Percentiles rank a stretch among this genome's conserved stretches.
phyloP scores from a whole-genome alignment of 768 basidiomycete species.

The Hygrophorus pudorinus region DNA sequence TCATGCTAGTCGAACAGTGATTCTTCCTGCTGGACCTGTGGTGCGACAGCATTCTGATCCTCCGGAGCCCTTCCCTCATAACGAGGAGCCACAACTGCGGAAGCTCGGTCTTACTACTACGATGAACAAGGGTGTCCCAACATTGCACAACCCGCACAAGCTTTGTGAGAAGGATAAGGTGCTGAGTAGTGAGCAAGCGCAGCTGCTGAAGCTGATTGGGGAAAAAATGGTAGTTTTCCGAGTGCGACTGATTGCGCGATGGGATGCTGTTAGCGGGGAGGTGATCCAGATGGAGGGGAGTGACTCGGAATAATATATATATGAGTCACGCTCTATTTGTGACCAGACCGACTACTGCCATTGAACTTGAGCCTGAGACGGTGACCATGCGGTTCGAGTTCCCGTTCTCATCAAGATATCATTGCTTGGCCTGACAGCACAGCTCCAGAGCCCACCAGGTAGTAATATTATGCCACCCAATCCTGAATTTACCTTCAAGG shows the following conservation, averaged over 20 bases:
- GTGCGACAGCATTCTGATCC: slow-evolving; percentile 73
- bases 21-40: slow-evolving; percentile 76
- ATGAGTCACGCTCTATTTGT: no score
- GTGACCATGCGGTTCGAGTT: slow-evolving; percentile 45
- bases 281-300: slow-evolving; percentile 50
- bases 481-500: slow-evolving; percentile 46
- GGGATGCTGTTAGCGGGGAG: slow-evolving; percentile 60
- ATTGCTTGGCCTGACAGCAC: slow-evolving; percentile 45
- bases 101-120: slow-evolving; percentile 82
- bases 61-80: slow-evolving; percentile 88
- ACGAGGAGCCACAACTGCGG: slow-evolving; percentile 93
- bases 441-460: slow-evolving; percentile 28
- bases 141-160: slow-evolving; percentile 66
- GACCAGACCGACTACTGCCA: no score
- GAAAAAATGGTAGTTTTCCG: slow-evolving; percentile 82
- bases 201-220: slow-evolving; percentile 85
- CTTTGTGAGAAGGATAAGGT: slow-evolving; percentile 77
- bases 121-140: slow-evolving; percentile 83
- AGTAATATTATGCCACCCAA: slow-evolving; percentile 16
- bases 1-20: slow-evolving; percentile 60
- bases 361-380: slow-evolving; percentile 12
- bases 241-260: slow-evolving; percentile 59
- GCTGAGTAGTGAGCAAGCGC: slow-evolving; percentile 80
- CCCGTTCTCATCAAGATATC: no score
- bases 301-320: no score